A percentile compares a stretch with the other conserved stretches of the same genome.
These are phyloP conservation scores for Metschnikowia reukaufii DNA, from an alignment of 805 yeast genomes.

Conservation along the genomic window DNA sequence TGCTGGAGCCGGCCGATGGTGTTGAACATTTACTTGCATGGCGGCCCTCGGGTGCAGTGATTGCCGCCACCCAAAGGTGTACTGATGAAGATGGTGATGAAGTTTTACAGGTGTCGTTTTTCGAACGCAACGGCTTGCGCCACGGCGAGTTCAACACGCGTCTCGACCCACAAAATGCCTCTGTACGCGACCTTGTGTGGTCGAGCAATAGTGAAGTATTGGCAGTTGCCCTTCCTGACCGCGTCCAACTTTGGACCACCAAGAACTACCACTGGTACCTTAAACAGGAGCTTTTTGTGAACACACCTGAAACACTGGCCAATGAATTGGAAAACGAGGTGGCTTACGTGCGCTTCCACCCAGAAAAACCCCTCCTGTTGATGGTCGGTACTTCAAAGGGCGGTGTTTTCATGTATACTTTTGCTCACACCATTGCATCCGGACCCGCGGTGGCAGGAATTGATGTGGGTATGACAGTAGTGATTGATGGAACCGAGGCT, in stretches of 20 bases:
- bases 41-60: constrained; percentile 88
- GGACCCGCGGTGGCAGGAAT: constrained; percentile 71
- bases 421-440: constrained; percentile 57
- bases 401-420: constrained; percentile 62
- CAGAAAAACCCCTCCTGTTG: constrained; percentile 78
- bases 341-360: constrained; percentile 71
- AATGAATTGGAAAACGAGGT: constrained; percentile 34
- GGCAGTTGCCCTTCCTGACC: constrained; percentile 60
- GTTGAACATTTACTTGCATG: constrained; percentile 74
- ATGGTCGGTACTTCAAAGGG: constrained; percentile 55
- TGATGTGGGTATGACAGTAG: constrained; percentile 78
- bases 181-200: constrained; percentile 65
- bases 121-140: constrained; percentile 90
- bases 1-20: constrained; percentile 86
- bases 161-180: constrained; percentile 47
- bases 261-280: constrained; percentile 96
- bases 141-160: constrained; percentile 82
- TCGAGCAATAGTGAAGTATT: constrained; percentile 76
- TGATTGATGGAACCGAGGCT: constrained; percentile 71
- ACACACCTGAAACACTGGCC: constrained; percentile 23
- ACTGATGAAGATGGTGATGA: constrained; percentile 51
- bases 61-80: constrained; percentile 77
- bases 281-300: constrained; percentile 66
- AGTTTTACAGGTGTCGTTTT: constrained; percentile 63
- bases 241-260: constrained; percentile 85